Conservation (phyloP, 305 asterid species). For the Fraxinus paxiana region DNA sequence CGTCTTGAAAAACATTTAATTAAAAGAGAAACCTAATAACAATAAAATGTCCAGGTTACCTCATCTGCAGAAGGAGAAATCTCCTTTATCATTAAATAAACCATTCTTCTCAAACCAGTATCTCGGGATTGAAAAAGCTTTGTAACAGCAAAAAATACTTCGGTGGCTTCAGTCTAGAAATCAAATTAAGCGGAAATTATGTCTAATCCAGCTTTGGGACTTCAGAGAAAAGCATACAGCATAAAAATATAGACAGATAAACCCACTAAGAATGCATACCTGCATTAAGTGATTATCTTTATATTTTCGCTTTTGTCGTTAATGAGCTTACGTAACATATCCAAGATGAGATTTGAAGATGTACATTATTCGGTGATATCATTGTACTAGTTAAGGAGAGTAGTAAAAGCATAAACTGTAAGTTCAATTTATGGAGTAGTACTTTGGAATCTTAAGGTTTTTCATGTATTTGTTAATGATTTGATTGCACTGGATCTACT, state of each 20-base stretch:
- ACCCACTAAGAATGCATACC: background rate
- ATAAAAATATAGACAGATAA: background rate
- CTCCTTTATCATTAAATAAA: constrained; percentile 85
- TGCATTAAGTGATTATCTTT: background rate
- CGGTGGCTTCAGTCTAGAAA: constrained; percentile 77
- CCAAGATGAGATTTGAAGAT: background rate
- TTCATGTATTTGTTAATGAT: background rate
- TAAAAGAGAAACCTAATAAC: constrained; percentile 7
- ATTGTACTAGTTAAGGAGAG: background rate
- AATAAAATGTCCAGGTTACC: constrained; percentile 36
- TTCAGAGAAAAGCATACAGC: background rate
- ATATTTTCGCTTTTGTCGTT: background rate
- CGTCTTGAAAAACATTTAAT: constrained; percentile 16
- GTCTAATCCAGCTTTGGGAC: background rate
- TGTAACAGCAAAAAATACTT: constrained; percentile 84
- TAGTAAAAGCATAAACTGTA: background rate
- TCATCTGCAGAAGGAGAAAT: constrained; percentile 87
- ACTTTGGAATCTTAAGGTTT: background rate
- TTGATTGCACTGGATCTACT: background rate
- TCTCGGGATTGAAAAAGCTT: constrained; percentile 90
- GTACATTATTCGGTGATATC: background rate
- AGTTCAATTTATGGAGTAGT: background rate
- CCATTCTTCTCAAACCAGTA: constrained; percentile 91
- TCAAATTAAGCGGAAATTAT: constrained; percentile 6
- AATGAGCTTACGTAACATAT: background rate